Evolutionary conservation across 257 asterid species (phyloP).

Genomic region (Solanum lycopersicoides): DNA sequence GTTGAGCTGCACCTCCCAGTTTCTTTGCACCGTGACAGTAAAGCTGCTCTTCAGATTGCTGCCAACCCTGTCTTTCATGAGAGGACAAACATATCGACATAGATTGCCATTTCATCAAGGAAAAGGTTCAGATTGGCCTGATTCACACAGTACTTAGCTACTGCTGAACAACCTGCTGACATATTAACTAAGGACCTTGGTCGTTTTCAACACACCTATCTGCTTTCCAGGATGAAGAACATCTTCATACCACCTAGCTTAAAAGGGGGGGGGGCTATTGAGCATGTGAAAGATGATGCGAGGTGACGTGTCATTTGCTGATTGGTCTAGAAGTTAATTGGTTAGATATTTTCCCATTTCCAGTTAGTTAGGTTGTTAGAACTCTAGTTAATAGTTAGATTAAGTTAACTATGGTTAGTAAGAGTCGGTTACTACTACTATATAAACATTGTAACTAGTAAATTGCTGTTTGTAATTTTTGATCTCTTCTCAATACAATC

Average conservation of each 20-base stretch:
- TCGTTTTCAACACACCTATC: not conserved
- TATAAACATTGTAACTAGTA: not conserved
- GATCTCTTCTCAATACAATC: not conserved
- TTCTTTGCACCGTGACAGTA: no score
- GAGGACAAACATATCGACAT: not conserved
- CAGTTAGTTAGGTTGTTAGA: not conserved
- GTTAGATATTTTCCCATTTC: not conserved
- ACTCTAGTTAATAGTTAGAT: not conserved
- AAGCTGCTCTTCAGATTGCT: not conserved
- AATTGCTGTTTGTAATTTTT: not conserved
- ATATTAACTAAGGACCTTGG: not conserved
- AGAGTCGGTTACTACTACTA: not conserved
- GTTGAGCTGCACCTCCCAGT: not conserved
- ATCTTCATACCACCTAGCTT: not conserved
- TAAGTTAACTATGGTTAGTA: not conserved
- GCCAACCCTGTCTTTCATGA: not conserved
- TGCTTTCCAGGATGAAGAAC: not conserved
- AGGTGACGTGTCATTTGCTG: not conserved
- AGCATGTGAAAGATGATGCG: not conserved
- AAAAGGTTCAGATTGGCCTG: not conserved
- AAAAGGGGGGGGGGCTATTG: not conserved
- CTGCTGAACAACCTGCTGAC: not conserved
- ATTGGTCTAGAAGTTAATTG: not conserved
- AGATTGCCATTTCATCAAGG: not conserved
- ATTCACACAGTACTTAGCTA: not conserved